Conservation (phyloP, 176 grass and related monocot species). For the Melocanna baccifera region DNA sequence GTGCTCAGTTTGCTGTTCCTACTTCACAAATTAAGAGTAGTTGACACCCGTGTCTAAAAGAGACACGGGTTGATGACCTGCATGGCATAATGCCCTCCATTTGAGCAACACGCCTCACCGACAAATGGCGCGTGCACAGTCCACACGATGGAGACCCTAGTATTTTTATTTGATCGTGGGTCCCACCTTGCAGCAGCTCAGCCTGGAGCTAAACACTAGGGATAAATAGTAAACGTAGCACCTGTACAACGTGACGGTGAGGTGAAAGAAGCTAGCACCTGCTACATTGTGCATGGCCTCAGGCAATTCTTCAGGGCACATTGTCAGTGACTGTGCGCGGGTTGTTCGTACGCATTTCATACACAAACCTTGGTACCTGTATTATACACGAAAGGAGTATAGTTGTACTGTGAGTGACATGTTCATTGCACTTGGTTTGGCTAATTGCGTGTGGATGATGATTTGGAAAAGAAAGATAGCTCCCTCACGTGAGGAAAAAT, state of each 20-base stretch:
- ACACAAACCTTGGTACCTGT: background rate
- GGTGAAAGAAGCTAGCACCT: too few relatives aligned
- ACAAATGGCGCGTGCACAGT: background rate
- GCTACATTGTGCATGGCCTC: too few relatives aligned
- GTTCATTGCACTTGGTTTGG: background rate
- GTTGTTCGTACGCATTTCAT: background rate
- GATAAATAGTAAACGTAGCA: too few relatives aligned
- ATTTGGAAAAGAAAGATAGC: background rate
- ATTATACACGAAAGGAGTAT: background rate
- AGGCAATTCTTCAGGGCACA: background rate
- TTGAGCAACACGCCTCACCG: too few relatives aligned
- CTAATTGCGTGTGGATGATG: background rate
- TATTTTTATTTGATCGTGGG: too few relatives aligned
- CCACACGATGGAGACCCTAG: background rate
- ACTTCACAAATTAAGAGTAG: background rate
- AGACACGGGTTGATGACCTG: background rate
- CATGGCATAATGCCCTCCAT: background rate
- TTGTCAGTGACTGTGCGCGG: background rate
- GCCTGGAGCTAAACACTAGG: too few relatives aligned
- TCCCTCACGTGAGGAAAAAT: background rate
- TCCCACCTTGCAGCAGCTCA: too few relatives aligned
- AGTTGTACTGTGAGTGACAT: background rate
- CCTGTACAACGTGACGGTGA: too few relatives aligned
- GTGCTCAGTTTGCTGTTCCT: slow-evolving; percentile 22
- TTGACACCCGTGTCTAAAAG: background rate